A percentile compares a stretch with the other conserved stretches of the same genome.
Conservation (phyloP, 768 basidiomycete genomes). For the Macrolepiota dolichaula region DNA sequence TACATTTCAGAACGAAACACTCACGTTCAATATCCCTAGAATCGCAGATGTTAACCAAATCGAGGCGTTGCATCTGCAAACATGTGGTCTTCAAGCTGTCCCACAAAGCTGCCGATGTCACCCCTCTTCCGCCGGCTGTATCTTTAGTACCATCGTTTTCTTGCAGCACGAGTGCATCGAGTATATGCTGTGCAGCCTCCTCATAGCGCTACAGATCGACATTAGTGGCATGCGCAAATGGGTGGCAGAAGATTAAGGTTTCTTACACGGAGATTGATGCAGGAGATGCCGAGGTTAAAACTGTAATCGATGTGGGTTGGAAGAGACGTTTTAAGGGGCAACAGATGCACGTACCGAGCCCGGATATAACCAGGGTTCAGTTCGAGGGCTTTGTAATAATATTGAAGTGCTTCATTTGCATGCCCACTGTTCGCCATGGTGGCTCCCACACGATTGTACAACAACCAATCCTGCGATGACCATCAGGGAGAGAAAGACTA, state of each 20-base stretch:
- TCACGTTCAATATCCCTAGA: constrained; percentile 62
- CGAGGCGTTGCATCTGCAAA: constrained; percentile 73
- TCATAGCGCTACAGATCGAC: constrained; percentile 60
- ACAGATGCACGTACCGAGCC: constrained; percentile 54
- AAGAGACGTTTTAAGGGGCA: neutral
- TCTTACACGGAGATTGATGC: constrained; percentile 78
- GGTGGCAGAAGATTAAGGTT: constrained; percentile 10
- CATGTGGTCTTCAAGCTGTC: constrained; percentile 83
- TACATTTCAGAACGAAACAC: neutral
- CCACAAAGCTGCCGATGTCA: constrained; percentile 81
- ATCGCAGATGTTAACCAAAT: constrained; percentile 75
- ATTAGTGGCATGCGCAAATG: constrained; percentile 4
- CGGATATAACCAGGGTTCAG: constrained; percentile 89
- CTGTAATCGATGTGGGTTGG: constrained; percentile 34
- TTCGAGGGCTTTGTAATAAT: constrained; percentile 83
- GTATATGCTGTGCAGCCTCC: constrained; percentile 81
- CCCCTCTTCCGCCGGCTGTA: constrained; percentile 49
- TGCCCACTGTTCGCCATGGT: constrained; percentile 88
- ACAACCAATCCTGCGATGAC: constrained; percentile 70
- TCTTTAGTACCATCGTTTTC: constrained; percentile 76
- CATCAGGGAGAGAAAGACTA: constrained; percentile 3
- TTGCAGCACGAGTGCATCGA: constrained; percentile 88
- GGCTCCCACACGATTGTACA: constrained; percentile 93
- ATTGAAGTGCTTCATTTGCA: constrained; percentile 78
- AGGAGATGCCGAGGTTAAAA: constrained; percentile 92